Conservation (phyloP, 129 eudicot genomes). For the sunflower (Helianthus annuus) region DNA sequence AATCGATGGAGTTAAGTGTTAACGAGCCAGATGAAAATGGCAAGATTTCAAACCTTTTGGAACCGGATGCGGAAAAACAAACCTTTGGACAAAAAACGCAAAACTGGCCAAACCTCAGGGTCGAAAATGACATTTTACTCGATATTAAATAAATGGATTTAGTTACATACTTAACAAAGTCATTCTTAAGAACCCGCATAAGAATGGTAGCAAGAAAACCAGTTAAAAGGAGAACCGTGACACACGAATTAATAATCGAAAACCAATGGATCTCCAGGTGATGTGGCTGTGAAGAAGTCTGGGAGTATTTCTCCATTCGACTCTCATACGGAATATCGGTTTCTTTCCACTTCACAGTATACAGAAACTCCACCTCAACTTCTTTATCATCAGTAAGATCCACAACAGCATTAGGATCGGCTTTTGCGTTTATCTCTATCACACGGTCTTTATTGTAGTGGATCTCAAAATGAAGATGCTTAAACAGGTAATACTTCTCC, state of each 20-base stretch:
- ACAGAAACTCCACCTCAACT: constrained; percentile 65
- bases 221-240: constrained; percentile 73
- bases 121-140: no score
- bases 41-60: no score
- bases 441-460: constrained; percentile 78
- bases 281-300: constrained; percentile 68
- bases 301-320: constrained; percentile 79
- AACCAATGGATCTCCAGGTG: constrained; percentile 86
- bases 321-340: constrained; percentile 49
- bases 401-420: constrained; percentile 79
- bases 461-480: constrained; percentile 76
- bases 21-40: no score
- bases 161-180: constrained; percentile 66
- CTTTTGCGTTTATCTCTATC: constrained; percentile 66
- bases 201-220: constrained; percentile 80
- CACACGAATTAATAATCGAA: constrained; percentile 79
- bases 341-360: constrained; percentile 71
- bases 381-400: constrained; percentile 80
- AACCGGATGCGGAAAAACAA: no score
- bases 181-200: constrained; percentile 80
- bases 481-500: constrained; percentile 63
- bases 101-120: no score
- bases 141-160: constrained; percentile 3
- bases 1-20: no score
- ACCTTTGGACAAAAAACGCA: no score